These are phyloP conservation scores for Macrophomina phaseolina DNA, from an alignment of 2,329 filamentous ascomycete genomes.

Conservation along the genomic window DNA sequence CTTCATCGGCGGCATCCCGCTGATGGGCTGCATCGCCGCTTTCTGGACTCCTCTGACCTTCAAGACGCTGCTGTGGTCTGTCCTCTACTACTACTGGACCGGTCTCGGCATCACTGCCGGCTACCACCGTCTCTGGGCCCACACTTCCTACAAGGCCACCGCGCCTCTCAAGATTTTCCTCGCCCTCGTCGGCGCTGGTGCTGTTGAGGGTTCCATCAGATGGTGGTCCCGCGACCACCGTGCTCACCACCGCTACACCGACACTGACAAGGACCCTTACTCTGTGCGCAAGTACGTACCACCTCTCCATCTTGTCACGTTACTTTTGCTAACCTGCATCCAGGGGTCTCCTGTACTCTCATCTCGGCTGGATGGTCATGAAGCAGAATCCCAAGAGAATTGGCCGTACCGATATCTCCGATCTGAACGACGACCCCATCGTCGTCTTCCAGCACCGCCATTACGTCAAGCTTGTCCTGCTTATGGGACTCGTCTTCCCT, in stretches of 20 bases:
- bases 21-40: conserved; percentile 74
- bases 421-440: conserved; percentile 57
- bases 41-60: conserved; percentile 79
- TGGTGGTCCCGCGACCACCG: conserved; percentile 59
- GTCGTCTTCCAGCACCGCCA: conserved; percentile 58
- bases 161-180: conserved; percentile 56
- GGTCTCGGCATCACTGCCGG: conserved; percentile 65
- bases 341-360: conserved; percentile 55
- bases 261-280: conserved; percentile 60
- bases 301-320: not conserved
- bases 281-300: conserved; percentile 51
- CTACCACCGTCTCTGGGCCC: conserved; percentile 78
- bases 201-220: conserved; percentile 57
- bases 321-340: not conserved
- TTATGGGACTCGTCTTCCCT: conserved; percentile 56
- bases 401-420: conserved; percentile 58
- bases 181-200: conserved; percentile 54
- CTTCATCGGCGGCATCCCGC: conserved; percentile 79
- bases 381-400: conserved; percentile 61
- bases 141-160: conserved; percentile 55
- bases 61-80: conserved; percentile 75
- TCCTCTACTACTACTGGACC: conserved; percentile 85
- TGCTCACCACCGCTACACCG: conserved; percentile 59
- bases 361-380: conserved; percentile 61
- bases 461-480: conserved; percentile 55